phyloP scores from a whole-genome alignment of 768 basidiomycete genomes.

The Crepidotus variabilis region DNA sequence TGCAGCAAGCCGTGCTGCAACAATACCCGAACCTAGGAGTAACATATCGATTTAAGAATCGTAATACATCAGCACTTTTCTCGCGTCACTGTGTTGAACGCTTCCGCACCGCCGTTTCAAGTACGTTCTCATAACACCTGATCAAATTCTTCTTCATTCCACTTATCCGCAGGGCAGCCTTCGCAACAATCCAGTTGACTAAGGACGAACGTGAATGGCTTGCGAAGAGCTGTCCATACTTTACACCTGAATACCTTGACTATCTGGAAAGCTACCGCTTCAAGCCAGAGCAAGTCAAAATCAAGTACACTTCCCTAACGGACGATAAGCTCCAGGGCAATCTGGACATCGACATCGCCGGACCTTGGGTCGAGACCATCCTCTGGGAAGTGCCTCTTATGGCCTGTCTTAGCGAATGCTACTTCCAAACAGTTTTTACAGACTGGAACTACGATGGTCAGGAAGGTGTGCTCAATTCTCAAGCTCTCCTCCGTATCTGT shows the following conservation, averaged over 20 bases:
- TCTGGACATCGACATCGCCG: conserved; percentile 69
- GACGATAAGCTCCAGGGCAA: conserved; percentile 49
- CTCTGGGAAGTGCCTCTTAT: conserved; percentile 96
- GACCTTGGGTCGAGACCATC: conserved; percentile 81
- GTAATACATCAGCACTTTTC: conserved; percentile 62
- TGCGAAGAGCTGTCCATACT: conserved; percentile 63
- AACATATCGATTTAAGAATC: conserved; percentile 79
- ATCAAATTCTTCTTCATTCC: not conserved
- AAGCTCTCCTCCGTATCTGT: not conserved
- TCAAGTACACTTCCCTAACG: conserved; percentile 59
- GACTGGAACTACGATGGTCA: conserved; percentile 89
- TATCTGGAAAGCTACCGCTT: conserved; percentile 70
- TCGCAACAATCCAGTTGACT: conserved; percentile 60
- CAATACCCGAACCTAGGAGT: conserved; percentile 73
- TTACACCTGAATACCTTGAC: conserved; percentile 67
- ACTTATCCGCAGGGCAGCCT: conserved; percentile 40
- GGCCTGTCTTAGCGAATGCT: conserved; percentile 87
- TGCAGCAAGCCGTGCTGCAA: conserved; percentile 88
- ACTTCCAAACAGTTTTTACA: conserved; percentile 69
- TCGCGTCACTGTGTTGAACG: conserved; percentile 59
- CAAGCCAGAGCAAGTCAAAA: conserved; percentile 67
- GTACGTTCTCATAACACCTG: conserved; percentile 32
- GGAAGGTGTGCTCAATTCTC: conserved; percentile 43
- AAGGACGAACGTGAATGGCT: conserved; percentile 68
- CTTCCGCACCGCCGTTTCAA: conserved; percentile 50